Evolutionary conservation across 129 eudicot species (phyloP).

Genomic region (Centrapalus pauciflorus): DNA sequence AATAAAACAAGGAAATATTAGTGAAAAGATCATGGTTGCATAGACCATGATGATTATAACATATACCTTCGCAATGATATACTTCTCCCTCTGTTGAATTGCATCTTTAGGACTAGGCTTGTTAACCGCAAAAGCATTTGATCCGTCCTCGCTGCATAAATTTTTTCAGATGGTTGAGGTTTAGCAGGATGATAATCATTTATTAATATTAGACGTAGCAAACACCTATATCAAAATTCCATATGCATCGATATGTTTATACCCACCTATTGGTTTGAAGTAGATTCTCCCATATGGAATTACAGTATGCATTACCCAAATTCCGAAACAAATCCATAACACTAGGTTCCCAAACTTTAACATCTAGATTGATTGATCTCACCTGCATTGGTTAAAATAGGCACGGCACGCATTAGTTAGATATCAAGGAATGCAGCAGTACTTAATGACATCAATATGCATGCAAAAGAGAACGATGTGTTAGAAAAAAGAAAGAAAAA

Average conservation of each 20-base stretch:
- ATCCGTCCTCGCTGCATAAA: constrained; percentile 38
- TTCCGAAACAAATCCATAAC: constrained; percentile 67
- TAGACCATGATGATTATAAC: too few species aligned
- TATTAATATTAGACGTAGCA: background rate
- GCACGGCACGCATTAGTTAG: background rate
- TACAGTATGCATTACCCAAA: constrained; percentile 77
- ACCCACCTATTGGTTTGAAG: constrained; percentile 49
- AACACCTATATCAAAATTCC: background rate
- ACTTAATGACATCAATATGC: background rate
- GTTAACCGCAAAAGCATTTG: constrained; percentile 26
- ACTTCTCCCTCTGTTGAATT: constrained; percentile 65
- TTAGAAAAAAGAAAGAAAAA: constrained; percentile 9
- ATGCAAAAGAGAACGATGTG: too few species aligned
- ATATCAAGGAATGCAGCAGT: background rate
- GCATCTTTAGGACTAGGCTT: constrained; percentile 70
- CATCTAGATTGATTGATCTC: constrained; percentile 88
- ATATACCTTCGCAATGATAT: constrained; percentile 77
- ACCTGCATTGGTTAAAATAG: constrained; percentile 44
- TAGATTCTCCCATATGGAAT: constrained; percentile 87
- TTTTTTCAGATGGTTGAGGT: background rate
- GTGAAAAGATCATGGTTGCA: too few species aligned
- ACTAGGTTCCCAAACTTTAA: constrained; percentile 93
- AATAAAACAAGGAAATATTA: constrained; percentile 3
- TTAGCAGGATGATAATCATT: constrained; percentile 11
- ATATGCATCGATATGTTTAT: constrained; percentile 1